Evolutionary conservation across 2,329 filamentous ascomycete genomes (phyloP), one percentile per base, ranked within the genome.

Genomic region (Phoma sp.): DNA sequence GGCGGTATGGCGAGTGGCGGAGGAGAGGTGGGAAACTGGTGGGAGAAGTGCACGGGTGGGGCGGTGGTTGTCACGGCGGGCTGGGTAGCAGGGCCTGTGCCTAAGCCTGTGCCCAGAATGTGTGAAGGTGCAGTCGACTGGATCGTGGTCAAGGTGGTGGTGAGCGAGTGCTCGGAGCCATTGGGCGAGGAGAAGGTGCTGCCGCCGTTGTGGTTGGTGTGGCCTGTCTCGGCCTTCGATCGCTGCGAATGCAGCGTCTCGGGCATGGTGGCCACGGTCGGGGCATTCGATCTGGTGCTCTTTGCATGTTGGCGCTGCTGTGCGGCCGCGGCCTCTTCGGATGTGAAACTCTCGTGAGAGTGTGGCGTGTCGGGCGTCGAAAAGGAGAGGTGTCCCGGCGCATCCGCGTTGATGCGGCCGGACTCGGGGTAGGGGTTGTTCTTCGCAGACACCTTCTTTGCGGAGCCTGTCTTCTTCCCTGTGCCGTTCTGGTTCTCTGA

Each of bases 381-480:
- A 57, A 80, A 79, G 46, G 82, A 82, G 50, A 79, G 72, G 54
- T 77, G 77, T 46, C 70, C 73, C 25, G 61, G 63, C 51, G 73
- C 75, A 59, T 71, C 73, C 55, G 82, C 53, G 79, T 79, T 66
- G 78, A 79, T 57, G 68, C 83, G 83, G 54, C 89, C 90, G 2
- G 91, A 96, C 66, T 93, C 83, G 7, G 90, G 90, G 70, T 97
- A 97, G n/a, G 93, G 93, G 71, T 93, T 93, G 80, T 96, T 96
- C 74, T 89, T 88, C 68, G 86, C 86, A 45, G 80, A 78, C 14
- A 77, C 72, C 75, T 88, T 90, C 76, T 88, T 89, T 47, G 75
- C 77, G 24, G 52, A 37, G 38, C 51, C 60, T 37, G 67, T 69
- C 65, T 79, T 78, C 69, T 79, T 80, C 43, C 65, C 70, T 55